Conservation (phyloP, 2,329 filamentous ascomycete genomes). For the Coniochaeta pulveracea region DNA sequence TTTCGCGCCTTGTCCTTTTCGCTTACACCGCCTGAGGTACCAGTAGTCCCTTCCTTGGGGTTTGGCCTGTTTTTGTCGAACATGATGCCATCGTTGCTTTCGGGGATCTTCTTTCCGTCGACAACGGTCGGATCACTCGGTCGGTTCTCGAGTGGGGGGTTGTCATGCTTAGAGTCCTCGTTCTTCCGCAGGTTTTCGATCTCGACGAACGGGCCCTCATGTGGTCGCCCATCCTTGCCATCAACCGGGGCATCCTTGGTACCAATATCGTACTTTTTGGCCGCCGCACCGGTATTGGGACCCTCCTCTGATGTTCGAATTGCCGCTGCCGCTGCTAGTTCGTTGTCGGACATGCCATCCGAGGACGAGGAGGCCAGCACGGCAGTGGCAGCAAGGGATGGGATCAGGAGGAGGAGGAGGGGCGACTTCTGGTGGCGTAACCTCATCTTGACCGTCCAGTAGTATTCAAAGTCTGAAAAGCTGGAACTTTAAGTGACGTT, state of each 20-base stretch:
- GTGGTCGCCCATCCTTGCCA: slow-evolving; percentile 86
- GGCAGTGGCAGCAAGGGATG: slow-evolving; percentile 37
- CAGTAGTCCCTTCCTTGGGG: slow-evolving; percentile 77
- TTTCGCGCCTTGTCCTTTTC: slow-evolving; percentile 73
- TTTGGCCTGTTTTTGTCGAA: slow-evolving; percentile 67
- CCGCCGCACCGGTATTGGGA: slow-evolving; percentile 4
- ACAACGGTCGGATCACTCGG: slow-evolving; percentile 39
- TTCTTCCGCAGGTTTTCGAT: slow-evolving; percentile 28
- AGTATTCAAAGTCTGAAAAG: too few species aligned
- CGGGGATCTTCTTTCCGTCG: slow-evolving; percentile 50
- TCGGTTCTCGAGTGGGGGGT: slow-evolving; percentile 36
- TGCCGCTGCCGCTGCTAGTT: slow-evolving; percentile 15
- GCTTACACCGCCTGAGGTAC: slow-evolving; percentile 80
- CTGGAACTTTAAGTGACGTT: too few species aligned
- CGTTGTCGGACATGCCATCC: slow-evolving; percentile 11
- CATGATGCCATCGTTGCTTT: slow-evolving; percentile 76
- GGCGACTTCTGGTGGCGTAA: slow-evolving; percentile 41
- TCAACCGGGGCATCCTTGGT: slow-evolving; percentile 80
- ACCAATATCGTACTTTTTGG: slow-evolving; percentile 26
- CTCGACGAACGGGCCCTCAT: slow-evolving; percentile 71
- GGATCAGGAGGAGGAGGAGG: slow-evolving; percentile 49
- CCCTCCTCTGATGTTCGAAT: slow-evolving; percentile 13
- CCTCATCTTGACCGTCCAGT: slow-evolving; percentile 46
- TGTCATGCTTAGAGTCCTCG: slow-evolving; percentile 21
- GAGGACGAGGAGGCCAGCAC: slow-evolving; percentile 18